Evolutionary conservation across 2,329 filamentous ascomycete genomes (phyloP).

Genomic region (Catunica adiposa): DNA sequence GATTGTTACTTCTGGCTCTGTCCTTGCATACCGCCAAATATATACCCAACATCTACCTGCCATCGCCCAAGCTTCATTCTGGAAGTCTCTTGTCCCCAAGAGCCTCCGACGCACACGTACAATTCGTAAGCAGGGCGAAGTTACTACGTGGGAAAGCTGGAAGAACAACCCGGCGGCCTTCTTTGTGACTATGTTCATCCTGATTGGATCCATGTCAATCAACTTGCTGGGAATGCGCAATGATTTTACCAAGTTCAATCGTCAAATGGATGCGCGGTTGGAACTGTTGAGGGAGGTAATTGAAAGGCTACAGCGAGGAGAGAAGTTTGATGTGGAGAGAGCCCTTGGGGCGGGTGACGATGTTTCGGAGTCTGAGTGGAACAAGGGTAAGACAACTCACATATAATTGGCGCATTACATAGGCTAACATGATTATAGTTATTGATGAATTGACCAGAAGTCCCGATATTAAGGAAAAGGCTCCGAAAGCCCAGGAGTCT

Average conservation of each 20-base stretch:
- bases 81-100: conserved; percentile 54
- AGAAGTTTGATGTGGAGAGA: conserved; percentile 72
- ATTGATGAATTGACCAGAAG: conserved; percentile 41
- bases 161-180: conserved; percentile 57
- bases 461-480: conserved; percentile 27
- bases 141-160: conserved; percentile 17
- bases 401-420: background rate
- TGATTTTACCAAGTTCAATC: conserved; percentile 53
- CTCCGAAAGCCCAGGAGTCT: conserved; percentile 15
- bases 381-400: conserved; percentile 44
- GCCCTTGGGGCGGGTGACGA: conserved; percentile 62
- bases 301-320: conserved; percentile 50
- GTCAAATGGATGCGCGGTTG: conserved; percentile 67
- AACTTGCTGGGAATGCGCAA: conserved; percentile 72
- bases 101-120: conserved; percentile 29
- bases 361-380: conserved; percentile 69
- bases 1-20: background rate
- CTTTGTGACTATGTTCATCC: conserved; percentile 63
- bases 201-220: conserved; percentile 92
- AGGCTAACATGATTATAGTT: conserved; percentile 26
- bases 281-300: conserved; percentile 59
- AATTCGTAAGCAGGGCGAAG: conserved; percentile 15
- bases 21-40: background rate
- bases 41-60: conserved; percentile 29
- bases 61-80: conserved; percentile 43